Evolutionary conservation across 1,284 basidiomycete genomes (phyloP), one percentile per base, ranked within the genome.

Genomic region (Phlebopus sp.): DNA sequence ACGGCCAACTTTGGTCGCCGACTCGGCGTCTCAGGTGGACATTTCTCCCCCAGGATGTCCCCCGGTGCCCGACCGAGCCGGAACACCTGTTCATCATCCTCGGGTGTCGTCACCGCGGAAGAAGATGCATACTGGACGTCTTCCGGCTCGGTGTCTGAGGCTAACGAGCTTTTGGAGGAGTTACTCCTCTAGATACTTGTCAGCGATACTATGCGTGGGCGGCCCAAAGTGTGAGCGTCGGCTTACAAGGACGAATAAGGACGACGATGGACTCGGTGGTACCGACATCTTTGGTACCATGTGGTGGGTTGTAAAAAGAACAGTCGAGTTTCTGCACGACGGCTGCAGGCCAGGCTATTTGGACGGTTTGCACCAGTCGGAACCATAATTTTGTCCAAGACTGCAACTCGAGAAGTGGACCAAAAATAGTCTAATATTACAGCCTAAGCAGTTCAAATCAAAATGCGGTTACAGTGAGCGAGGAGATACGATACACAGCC

Each of bases 91-190:
- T 52, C 42, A 1, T 67, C 64, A 21, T 67, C 63, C 49, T 67
- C 64, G 37, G 64, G 63, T 9, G 60, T 65, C 29, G 60, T 62
- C 56, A 62, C 55, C 19, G 60, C 60, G 42, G 64, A 62, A 37
- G 62, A 65, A 0, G 50, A 37, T 4, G 34, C 36, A 19, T 65
- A 62, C 38, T 46, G 48, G n/a, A 32, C 25, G 36, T 52, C 61
- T 42, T 55, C 59, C 8, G 15, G 15, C 9, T 62, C 62, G 6
- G 59, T 63, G 18, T 63, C 62, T n/a, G 57, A 52, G 8, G 60
- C 52, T 2, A 60, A 43, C 1, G 59, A 60, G 14, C 50, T 64
- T 15, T 47, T 48, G 14, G 59, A 60, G 35, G 31, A 43, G 30
- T 62, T 62, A 41, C 50, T 38, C n/a, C 25, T 50, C 48, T 50